Base-by-base conservation (phyloP, 2,329 filamentous ascomycete species). In the Ophiostoma quercus region DNA sequence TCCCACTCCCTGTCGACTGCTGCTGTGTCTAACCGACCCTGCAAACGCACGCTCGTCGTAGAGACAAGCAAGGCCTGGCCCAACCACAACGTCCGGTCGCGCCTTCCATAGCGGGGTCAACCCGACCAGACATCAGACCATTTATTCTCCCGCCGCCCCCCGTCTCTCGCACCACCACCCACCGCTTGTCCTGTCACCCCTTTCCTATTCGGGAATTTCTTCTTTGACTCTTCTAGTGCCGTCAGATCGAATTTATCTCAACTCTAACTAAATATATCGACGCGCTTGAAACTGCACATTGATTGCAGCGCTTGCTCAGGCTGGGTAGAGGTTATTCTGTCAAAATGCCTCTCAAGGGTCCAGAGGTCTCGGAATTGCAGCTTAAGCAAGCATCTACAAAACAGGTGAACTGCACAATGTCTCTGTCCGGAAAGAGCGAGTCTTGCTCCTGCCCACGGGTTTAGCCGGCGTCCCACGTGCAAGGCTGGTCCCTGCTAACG, bases 101-200 rank as follows among this genome's bases (percentile, higher is more conserved):
- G 70, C 67, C 63, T 71, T 69, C 63, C 70, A 67, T 67, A 71
- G 70, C 70, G 70, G 69, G 70, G 70, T 69, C 54, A 14, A 39
- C n/a, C 43, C 62, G 37, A 43, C 25, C 6, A 68, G 57, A 71
- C 57, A 71, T 71, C 70, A 71, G 70, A 68, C 70, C 70, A 71
- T 71, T 66, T 69, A 12, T 54, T 71, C 66, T 66, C 34, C 63
- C 39, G 65, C 70, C 54, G 37, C 29, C 25, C 39, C 54, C 66
- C 54, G 54, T 34, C 43, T 32, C 68, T 71, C 65, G 66, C 66
- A 47, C 70, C 70, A 71, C 67, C 69, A 65, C 62, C 62, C 62
- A 65, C 62, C 62, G 62, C 62, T 39, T 63, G 62, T 65, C 32
- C 62, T 65, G 34, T 25, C 32, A 65, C 19, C 62, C 14, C 62